A percentile compares a stretch with the other conserved stretches of the same genome.
phyloP scores from a whole-genome alignment of 129 eudicot genomes.

The Silybum marianum region DNA sequence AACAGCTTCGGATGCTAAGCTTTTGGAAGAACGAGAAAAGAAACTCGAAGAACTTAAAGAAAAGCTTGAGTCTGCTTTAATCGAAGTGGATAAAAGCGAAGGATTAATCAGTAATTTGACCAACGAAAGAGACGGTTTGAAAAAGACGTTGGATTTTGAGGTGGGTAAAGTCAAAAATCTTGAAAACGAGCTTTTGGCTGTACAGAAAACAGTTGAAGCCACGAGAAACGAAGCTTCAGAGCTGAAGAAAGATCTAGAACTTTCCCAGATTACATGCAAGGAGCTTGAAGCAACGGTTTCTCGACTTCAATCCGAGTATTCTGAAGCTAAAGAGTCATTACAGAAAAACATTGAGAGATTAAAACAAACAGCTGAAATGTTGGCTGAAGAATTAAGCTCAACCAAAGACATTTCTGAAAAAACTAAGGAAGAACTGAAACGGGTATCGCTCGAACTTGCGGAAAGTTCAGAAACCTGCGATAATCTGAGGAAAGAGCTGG shows the following conservation, averaged over 20 bases:
- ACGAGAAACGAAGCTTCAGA: slow-evolving; percentile 56
- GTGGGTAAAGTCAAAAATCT: slow-evolving; percentile 40
- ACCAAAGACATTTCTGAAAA: slow-evolving; percentile 40
- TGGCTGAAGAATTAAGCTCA: slow-evolving; percentile 52
- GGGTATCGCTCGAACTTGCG: slow-evolving; percentile 48
- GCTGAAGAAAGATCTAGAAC: slow-evolving; percentile 40
- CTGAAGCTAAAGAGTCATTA: slow-evolving; percentile 49
- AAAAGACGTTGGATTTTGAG: slow-evolving; percentile 47
- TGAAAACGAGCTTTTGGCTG: slow-evolving; percentile 48
- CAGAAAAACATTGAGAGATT: slow-evolving; percentile 43
- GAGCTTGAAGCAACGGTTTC: slow-evolving; percentile 60
- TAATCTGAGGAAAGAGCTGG: slow-evolving; percentile 58
- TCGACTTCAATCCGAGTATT: slow-evolving; percentile 39
- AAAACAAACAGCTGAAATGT: slow-evolving; percentile 38
- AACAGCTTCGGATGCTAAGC: slow-evolving; percentile 64
- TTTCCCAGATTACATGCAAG: slow-evolving; percentile 45
- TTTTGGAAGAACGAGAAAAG: slow-evolving; percentile 54
- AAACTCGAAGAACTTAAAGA: slow-evolving; percentile 55
- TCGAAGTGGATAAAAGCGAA: slow-evolving; percentile 42
- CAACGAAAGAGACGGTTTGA: slow-evolving; percentile 56
- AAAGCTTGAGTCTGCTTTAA: slow-evolving; percentile 43
- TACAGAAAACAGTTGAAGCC: slow-evolving; percentile 36
- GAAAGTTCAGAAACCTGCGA: slow-evolving; percentile 43
- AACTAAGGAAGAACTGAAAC: slow-evolving; percentile 51
- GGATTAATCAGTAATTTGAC: slow-evolving; percentile 44